Evolutionary conservation across 768 basidiomycete genomes (phyloP), one percentile per base, ranked within the genome.

Genomic region (Psilocybe subaeruginosa): DNA sequence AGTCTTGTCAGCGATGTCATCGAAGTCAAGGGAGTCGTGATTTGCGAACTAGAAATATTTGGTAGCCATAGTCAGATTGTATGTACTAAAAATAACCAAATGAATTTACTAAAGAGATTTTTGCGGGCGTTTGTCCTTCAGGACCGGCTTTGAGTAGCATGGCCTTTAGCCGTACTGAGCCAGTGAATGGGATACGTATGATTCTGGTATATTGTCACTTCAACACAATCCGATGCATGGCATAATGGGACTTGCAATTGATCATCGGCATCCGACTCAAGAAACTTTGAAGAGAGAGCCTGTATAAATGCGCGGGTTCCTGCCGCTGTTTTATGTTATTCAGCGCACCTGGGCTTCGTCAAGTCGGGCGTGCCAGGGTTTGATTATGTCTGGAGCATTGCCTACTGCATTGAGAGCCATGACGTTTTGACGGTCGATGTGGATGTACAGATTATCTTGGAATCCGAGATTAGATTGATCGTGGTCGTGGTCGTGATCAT

Each of bases 221-320:
- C 62, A 31, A 62, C 19, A 19, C n/a, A 16, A 48, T 16, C 14
- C 11, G 33, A 16, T 11, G 16, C 17, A 54, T 46, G 35, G 56
- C 37, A 56, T 58, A 31, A 54, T 4, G 33, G 30, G 17, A 37
- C 51, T 46, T 73, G 93, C 92, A 97, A 74, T 73, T 94, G 91
- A 70, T 96, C 95, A 74, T 97, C 95, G 35, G 91, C 90, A 64
- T 97, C 95, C 16, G 93, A 95, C 73, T 95, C 91, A 60, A 95
- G 72, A 62, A 76, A 92, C 95, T 97, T 37, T 37, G 9, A 27
- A 65, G 7, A 23, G 57, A 58, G 29, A 53, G 16, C 8, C 12
- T 56, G 31, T 9, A 41, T 39, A 11, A 17, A 27, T 45, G 56
- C 50, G 53, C 17, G 55, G 35, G 16, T 33, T 66, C 56, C 61